Evolutionary conservation across 192 early-diverging fungal genomes (phyloP), one percentile per base, ranked within the genome.

Genomic region (Backusella luteola): DNA sequence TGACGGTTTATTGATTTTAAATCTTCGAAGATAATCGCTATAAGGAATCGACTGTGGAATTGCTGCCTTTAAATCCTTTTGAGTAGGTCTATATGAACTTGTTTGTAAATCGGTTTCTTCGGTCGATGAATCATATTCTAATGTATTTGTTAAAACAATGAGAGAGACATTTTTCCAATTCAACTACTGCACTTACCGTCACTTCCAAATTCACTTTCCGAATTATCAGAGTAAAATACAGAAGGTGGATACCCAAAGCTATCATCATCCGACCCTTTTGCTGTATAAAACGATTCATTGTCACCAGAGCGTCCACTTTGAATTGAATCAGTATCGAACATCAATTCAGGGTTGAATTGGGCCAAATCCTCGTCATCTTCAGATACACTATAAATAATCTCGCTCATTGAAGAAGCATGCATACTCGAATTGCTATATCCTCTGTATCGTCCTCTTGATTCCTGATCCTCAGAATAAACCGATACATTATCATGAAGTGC

Each of bases 271-370:
- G 34, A 70, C 2, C 71, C 80, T 63, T 73, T 23, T 53, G 76
- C 67, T 46, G 81, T 38, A 67, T 66, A 71, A 26, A 80, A 80
- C 1, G 79, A 80, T 3, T 76, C 74, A 29, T 72, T 76, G 26
- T 80, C 73, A 14, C 34, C 36, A 34, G 68, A 77, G 14, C 59
- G 12, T 1, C 34, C 36, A 17, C 76, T 77, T 29, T 46, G 46
- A 9, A 59, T 38, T 32, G 76, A 77, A 36, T 14, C 9, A 1
- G 42, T 49, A 32, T 71, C 70, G 15, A 46, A 71, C 3, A 34
- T 19, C 14, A 4, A 41, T 3, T 49, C 70, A 19, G 23, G 23
- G 26, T 29, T 29, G 11, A 5, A 29, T 63, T 63, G 23, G 7
- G 9, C 21, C 11, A 63, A 8, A 69, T 49, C 14, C 12, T n/a